A percentile compares a stretch with the other conserved stretches of the same genome.
phyloP scores from a whole-genome alignment of 1,139 yeast genomes.

The Barnettozyma hawaiiensis region DNA sequence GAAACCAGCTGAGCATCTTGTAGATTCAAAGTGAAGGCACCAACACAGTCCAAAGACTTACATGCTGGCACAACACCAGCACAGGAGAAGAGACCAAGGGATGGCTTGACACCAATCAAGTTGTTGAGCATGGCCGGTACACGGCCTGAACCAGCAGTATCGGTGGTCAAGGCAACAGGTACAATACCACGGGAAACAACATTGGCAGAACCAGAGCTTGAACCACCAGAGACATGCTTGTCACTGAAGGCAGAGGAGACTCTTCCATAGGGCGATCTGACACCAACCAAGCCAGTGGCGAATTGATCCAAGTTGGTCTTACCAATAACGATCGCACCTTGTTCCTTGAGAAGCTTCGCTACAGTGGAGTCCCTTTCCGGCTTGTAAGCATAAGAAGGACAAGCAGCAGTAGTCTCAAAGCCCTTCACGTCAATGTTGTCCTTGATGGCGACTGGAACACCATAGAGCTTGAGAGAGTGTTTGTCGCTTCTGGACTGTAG shows the following conservation, averaged over 20 bases:
- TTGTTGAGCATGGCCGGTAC: conserved; percentile 97
- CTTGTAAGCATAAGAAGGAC: conserved; percentile 70
- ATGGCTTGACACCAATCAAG: conserved; percentile 85
- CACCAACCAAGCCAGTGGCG: conserved; percentile 95
- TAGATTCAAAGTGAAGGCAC: conserved; percentile 71
- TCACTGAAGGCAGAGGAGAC: conserved; percentile 73
- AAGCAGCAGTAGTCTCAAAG: conserved; percentile 87
- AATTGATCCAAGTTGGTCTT: conserved; percentile 94
- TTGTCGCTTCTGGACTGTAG: conserved; percentile 59
- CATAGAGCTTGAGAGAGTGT: conserved; percentile 44
- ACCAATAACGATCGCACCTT: conserved; percentile 89
- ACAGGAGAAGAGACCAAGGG: conserved; percentile 80
- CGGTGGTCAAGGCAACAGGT: conserved; percentile 88
- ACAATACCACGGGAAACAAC: conserved; percentile 86
- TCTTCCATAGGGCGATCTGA: conserved; percentile 88
- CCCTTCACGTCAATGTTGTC: conserved; percentile 89
- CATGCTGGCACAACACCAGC: conserved; percentile 97
- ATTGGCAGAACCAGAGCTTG: conserved; percentile 92
- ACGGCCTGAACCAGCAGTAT: conserved; percentile 97
- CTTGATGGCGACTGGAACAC: conserved; percentile 92
- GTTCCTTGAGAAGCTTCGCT: conserved; percentile 61
- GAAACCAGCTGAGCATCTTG: conserved; percentile 79
- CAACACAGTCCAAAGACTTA: conserved; percentile 87
- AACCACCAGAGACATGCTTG: conserved; percentile 86
- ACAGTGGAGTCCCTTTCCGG: conserved; percentile 72